Conservation (phyloP, 306 rosid genomes). For the Castanea mollissima region DNA sequence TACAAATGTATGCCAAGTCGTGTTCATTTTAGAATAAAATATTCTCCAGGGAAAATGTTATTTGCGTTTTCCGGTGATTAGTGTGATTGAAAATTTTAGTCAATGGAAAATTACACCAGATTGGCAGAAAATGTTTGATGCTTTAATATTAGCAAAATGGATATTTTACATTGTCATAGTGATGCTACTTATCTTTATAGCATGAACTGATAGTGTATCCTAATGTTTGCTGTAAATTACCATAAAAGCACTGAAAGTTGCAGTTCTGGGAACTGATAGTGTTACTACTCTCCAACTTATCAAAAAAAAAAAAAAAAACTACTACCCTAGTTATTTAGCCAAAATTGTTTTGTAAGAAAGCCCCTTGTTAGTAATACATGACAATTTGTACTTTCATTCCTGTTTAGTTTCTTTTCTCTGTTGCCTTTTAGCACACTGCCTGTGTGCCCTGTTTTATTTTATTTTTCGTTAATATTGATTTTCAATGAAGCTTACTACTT, state of each 20-base stretch:
- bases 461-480: too few species aligned
- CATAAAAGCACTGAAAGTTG: not conserved
- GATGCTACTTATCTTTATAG: not conserved
- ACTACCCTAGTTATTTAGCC: not conserved
- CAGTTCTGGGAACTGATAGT: not conserved
- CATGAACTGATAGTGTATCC: not conserved
- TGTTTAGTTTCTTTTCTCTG: too few species aligned
- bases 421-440: too few species aligned
- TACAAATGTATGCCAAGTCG: too few species aligned
- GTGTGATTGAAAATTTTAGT: not conserved
- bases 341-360: not conserved
- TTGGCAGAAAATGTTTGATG: not conserved
- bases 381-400: too few species aligned
- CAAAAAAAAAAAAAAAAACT: too few species aligned
- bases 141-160: not conserved
- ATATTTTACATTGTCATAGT: not conserved
- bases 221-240: not conserved
- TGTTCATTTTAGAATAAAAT: too few species aligned
- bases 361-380: not conserved
- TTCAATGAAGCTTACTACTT: not conserved
- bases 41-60: too few species aligned
- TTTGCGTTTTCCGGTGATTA: too few species aligned
- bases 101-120: not conserved
- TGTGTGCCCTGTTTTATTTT: too few species aligned
- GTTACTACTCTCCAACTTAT: not conserved